phyloP scores from a whole-genome alignment of 208 protist genomes.

The Leishmania turanica region DNA sequence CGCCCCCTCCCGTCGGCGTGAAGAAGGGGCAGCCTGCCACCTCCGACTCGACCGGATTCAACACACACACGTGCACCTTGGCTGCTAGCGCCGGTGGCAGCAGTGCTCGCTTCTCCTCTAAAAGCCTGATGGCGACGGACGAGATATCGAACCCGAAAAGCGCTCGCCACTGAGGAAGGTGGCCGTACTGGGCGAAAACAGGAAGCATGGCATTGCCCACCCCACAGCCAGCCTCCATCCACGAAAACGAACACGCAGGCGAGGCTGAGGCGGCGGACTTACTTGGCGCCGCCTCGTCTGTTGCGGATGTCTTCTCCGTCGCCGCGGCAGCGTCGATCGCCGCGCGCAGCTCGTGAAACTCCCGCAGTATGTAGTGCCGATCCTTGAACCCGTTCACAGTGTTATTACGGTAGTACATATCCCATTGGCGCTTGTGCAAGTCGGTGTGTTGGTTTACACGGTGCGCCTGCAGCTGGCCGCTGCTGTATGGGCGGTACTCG shows the following conservation, averaged over 20 bases:
- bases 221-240: slow-evolving; percentile 95
- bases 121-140: slow-evolving; percentile 79
- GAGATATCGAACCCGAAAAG: slow-evolving; percentile 93
- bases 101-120: slow-evolving; percentile 52
- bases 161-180: slow-evolving; percentile 59
- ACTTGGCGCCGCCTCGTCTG: neutral
- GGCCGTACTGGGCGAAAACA: slow-evolving; percentile 79
- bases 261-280: neutral
- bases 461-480: slow-evolving; percentile 40
- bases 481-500: slow-evolving; percentile 83
- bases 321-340: slow-evolving; percentile 38
- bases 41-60: slow-evolving; percentile 62
- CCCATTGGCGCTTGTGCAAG: slow-evolving; percentile 71
- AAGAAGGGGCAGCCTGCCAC: slow-evolving; percentile 43
- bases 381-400: slow-evolving; percentile 90
- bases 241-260: slow-evolving; percentile 33
- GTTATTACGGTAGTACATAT: slow-evolving; percentile 92
- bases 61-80: slow-evolving; percentile 64
- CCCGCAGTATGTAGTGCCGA: slow-evolving; percentile 87
- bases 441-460: slow-evolving; percentile 16
- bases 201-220: slow-evolving; percentile 94
- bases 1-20: neutral
- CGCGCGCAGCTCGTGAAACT: slow-evolving; percentile 78
- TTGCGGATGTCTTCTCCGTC: neutral
- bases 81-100: slow-evolving; percentile 32